Evolutionary conservation across 2,329 filamentous ascomycete species (phyloP).

Genomic region (Lachnellula cervina): DNA sequence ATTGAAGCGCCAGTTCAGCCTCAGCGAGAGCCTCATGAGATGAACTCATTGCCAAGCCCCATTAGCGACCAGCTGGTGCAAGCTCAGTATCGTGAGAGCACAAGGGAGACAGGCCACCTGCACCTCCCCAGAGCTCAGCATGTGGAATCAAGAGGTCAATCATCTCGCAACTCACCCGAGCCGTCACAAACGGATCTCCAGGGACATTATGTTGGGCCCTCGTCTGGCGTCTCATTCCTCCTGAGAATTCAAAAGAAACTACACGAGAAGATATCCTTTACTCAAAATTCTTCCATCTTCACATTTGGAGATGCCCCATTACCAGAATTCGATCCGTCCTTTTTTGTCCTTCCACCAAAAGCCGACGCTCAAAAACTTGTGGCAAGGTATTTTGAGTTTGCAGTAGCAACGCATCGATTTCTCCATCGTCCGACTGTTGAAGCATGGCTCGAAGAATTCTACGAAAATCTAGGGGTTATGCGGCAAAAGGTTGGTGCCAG

Average conservation of each 20-base stretch:
- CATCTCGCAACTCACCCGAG: conserved; percentile 40
- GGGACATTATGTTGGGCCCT: conserved; percentile 43
- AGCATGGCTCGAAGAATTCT: conserved; percentile 44
- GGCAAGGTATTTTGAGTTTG: conserved; percentile 54
- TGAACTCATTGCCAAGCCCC: neutral
- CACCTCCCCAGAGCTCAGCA: neutral
- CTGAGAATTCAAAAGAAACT: conserved; percentile 46
- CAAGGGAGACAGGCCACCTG: neutral
- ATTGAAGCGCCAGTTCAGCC: neutral
- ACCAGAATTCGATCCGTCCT: conserved; percentile 39
- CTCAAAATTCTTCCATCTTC: conserved; percentile 36
- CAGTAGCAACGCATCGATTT: conserved; percentile 55
- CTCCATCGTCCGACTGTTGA: conserved; percentile 50
- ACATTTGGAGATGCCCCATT: conserved; percentile 35
- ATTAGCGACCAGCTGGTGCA: neutral
- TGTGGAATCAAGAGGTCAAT: conserved; percentile 13
- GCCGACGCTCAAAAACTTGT: conserved; percentile 30
- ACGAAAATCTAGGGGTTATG: conserved; percentile 40
- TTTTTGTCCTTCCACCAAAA: conserved; percentile 35
- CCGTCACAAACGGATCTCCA: conserved; percentile 41
- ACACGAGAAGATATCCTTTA: conserved; percentile 36
- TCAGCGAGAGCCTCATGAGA: neutral
- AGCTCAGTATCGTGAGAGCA: neutral
- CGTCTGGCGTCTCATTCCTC: conserved; percentile 45
- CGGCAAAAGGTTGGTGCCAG: conserved; percentile 36